Evolutionary conservation across 176 grass and related monocot species (phyloP).

Genomic region (Oryza australiensis): DNA sequence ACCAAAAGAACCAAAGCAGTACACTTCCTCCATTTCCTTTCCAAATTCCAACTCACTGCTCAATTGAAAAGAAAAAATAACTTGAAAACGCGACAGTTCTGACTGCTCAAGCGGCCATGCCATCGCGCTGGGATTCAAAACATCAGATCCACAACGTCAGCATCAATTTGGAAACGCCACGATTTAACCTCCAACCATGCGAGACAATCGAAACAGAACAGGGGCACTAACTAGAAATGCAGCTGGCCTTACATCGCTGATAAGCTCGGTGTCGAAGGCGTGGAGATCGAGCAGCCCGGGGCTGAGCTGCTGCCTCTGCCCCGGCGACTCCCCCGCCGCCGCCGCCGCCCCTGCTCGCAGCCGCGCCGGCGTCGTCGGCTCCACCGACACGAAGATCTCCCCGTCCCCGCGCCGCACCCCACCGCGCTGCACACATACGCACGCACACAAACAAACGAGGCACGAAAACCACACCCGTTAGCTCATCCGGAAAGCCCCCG

Average conservation of each 20-base stretch:
- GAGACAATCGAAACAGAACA: constrained; percentile 16
- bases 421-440: constrained; percentile 32
- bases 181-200: constrained; percentile 6
- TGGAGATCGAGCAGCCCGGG: constrained; percentile 95
- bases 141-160: constrained; percentile 30
- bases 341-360: constrained; percentile 43
- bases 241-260: constrained; percentile 68
- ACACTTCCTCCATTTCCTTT: neutral
- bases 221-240: constrained; percentile 8
- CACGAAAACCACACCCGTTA: constrained; percentile 23
- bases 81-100: neutral
- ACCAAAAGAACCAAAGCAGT: neutral
- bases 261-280: constrained; percentile 87
- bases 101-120: neutral
- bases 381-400: constrained; percentile 75
- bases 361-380: constrained; percentile 62
- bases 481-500: neutral
- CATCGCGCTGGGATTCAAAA: neutral
- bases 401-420: constrained; percentile 64
- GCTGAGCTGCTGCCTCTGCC: constrained; percentile 68
- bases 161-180: constrained; percentile 12
- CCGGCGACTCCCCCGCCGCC: constrained; percentile 43
- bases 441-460: neutral
- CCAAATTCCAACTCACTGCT: neutral
- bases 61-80: constrained; percentile 12